Evolutionary conservation across 2,329 filamentous ascomycete genomes (phyloP).

Genomic region (Epichloe brachyelytri): DNA sequence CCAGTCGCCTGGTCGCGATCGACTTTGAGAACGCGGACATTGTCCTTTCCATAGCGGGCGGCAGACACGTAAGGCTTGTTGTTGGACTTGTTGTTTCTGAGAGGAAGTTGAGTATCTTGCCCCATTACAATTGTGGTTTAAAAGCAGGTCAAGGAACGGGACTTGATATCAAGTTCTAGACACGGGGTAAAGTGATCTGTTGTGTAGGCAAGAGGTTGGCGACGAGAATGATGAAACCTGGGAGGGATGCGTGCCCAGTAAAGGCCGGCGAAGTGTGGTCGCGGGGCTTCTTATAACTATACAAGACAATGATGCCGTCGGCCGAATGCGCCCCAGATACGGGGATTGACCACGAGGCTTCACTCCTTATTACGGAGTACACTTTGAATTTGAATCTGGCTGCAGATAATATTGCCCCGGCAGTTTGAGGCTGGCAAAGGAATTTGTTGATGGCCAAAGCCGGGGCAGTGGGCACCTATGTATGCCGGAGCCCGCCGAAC

Average conservation of each 20-base stretch:
- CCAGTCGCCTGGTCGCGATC: slow-evolving; percentile 64
- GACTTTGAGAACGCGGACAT: slow-evolving; percentile 95
- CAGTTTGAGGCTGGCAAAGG: too few species aligned
- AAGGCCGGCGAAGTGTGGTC: too few species aligned
- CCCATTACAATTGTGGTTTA: background rate
- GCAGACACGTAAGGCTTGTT: slow-evolving; percentile 49
- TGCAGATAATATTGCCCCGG: too few species aligned
- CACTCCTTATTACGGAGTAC: too few species aligned
- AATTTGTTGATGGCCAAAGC: too few species aligned
- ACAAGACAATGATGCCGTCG: background rate
- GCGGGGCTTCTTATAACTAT: background rate
- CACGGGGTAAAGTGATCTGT: too few species aligned
- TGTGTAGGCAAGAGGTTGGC: too few species aligned
- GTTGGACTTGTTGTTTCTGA: slow-evolving; percentile 6
- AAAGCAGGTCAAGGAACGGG: too few species aligned
- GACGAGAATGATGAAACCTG: too few species aligned
- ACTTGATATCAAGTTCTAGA: too few species aligned
- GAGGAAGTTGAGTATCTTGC: background rate
- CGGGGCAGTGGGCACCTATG: background rate
- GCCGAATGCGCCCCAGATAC: background rate
- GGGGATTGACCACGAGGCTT: background rate
- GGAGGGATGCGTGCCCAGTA: too few species aligned
- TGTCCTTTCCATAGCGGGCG: slow-evolving; percentile 87
- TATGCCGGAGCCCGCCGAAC: slow-evolving; percentile 16
- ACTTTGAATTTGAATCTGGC: too few species aligned